A percentile compares a stretch with the other conserved stretches of the same genome.
Evolutionary conservation across 495 filamentous ascomycete species (phyloP).

Genomic region (Penicillium malachiteum): DNA sequence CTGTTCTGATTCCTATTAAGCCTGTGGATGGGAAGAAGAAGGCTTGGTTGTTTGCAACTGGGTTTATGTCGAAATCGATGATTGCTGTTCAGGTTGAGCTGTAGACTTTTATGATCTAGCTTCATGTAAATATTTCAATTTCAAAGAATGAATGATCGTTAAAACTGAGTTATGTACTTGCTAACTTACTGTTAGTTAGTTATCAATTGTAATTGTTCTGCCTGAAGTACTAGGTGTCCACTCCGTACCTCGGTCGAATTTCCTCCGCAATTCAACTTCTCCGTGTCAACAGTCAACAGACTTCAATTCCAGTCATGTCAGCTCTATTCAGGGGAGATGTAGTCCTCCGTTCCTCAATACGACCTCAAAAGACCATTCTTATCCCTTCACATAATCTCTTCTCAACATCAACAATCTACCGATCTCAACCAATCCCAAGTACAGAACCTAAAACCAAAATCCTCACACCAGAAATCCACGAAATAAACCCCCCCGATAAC

Average conservation of each 20-base stretch:
- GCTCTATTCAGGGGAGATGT: conserved; percentile 4
- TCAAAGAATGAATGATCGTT: neutral
- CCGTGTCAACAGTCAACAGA: neutral
- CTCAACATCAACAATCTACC: conserved; percentile 16
- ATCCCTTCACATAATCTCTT: conserved; percentile 7
- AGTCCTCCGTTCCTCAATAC: conserved; percentile 4
- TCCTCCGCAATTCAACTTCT: neutral
- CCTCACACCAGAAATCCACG: conserved; percentile 10
- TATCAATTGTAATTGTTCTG: too few relatives aligned
- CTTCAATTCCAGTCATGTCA: conserved; percentile 5
- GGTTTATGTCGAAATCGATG: conserved; percentile 52
- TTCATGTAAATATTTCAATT: neutral
- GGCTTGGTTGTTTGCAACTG: conserved; percentile 60
- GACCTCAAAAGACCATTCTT: neutral
- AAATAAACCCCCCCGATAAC: conserved; percentile 42
- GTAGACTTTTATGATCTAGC: conserved; percentile 14
- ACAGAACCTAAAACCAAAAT: conserved; percentile 7
- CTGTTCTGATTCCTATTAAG: conserved; percentile 54
- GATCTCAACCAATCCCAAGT: neutral
- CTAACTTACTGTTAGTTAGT: too few relatives aligned
- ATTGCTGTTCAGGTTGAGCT: conserved; percentile 56
- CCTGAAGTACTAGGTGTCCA: conserved; percentile 11
- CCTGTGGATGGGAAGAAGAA: conserved; percentile 36
- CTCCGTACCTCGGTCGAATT: neutral
- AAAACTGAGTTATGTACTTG: too few relatives aligned